Base-by-base conservation (phyloP, 2,329 filamentous ascomycete genomes). In the Beauveria scarabaeidicola region DNA sequence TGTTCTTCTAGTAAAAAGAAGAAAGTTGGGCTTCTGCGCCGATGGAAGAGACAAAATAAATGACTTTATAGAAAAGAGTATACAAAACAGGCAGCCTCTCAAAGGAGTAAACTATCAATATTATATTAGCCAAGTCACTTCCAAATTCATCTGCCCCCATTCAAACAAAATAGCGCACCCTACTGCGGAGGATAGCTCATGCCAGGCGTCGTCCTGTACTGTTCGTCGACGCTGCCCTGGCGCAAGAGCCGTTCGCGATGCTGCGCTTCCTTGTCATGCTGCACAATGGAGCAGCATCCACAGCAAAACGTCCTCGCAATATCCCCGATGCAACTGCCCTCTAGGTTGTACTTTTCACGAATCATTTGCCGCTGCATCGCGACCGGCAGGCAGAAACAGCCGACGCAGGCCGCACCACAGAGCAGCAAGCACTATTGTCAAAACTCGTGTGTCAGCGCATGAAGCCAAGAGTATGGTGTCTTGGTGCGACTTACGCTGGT, bases 241-340 rank as follows among this genome's bases (percentile, higher is more conserved):
- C 44, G 47, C 5, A 63, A 43, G 2, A 64, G 62, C n/a, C 63
- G 61, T 64, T 74, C 74, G 15, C 71, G 74, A 61, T 73, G 64
- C 53, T 68, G 69, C 2, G 72, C 70, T 69, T 80, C 77, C 74
- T 79, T 80, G 43, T 79, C 77, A 62, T 72, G 66, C 74, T 80
- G 77, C 55, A 76, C 70, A 25, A 79, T 66, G 50, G 71, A 69
- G 68, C 77, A 80, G 68, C 73, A 72, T 23, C 69, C 70, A 63
- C 77, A 79, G 71, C 77, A 79, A 70, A 72, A 78, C 2, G 77
- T 69, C 3, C 69, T 66, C 40, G 70, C 71, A 36, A 79, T 65
- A 55, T 80, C 77, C 38, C 69, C 67, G 1, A 76, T 62, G 62
- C 75, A 78, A 66, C 66, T 74, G 25, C 77, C 77, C 66, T 75